A percentile compares a stretch with the other conserved stretches of the same genome.
Conservation (phyloP, 768 basidiomycete species). For the Amanita pallidorosea region DNA sequence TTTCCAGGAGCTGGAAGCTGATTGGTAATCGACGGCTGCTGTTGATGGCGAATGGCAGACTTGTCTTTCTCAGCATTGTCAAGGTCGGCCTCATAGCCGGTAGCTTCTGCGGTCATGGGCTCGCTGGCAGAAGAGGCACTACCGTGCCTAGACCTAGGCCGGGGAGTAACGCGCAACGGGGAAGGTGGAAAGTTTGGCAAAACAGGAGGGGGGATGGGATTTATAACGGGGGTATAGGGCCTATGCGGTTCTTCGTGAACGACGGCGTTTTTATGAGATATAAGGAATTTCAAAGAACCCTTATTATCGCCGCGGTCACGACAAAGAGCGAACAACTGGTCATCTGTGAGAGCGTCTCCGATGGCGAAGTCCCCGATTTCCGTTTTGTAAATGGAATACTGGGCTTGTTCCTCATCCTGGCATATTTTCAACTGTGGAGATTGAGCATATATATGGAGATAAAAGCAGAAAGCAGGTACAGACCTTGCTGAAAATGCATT, state of each 20-base stretch:
- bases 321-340: conserved; percentile 64
- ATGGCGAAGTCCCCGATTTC: conserved; percentile 74
- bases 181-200: conserved; percentile 38
- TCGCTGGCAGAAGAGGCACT: conserved; percentile 68
- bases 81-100: conserved; percentile 67
- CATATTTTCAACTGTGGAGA: conserved; percentile 56
- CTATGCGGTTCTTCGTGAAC: conserved; percentile 42
- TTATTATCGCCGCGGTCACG: conserved; percentile 60
- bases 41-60: conserved; percentile 25
- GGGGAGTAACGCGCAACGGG: conserved; percentile 30
- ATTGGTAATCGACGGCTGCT: conserved; percentile 10
- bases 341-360: conserved; percentile 62
- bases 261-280: conserved; percentile 52
- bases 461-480: conserved; percentile 10
- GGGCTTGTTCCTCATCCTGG: conserved; percentile 70
- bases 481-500: conserved; percentile 75
- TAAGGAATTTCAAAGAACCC: conserved; percentile 78
- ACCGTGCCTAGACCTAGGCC: conserved; percentile 50
- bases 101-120: conserved; percentile 35
- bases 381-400: conserved; percentile 77
- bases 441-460: conserved; percentile 7
- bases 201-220: conserved; percentile 16
- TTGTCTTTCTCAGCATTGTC: conserved; percentile 49
- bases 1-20: neutral
- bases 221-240: conserved; percentile 18